Base-by-base conservation (phyloP, 257 asterid genomes). In the Capsicum rhomboideum region DNA sequence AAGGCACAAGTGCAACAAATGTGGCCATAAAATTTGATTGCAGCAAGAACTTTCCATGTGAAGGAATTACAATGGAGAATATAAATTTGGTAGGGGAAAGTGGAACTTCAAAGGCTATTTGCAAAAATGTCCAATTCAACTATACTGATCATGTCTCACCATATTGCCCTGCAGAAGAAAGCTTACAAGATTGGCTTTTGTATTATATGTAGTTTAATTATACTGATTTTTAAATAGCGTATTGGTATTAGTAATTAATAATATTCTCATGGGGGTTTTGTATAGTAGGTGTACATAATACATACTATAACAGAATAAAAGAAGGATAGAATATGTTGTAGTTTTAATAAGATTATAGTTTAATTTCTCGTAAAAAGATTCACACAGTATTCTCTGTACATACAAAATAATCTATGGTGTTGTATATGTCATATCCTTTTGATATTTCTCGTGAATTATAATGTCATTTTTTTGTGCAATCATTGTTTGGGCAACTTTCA, bases 1-100 rank as follows among this genome's bases (percentile, higher is more conserved):
- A 12, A 17, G 97, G 99, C 8, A 88, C 98, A 14, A 94, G 98
- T 55, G 93, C 93, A 9, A 80, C 94, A 0, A 26, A 79, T 13
- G 87, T 61, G 49, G 99, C 97, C 10, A 89, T 95, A 50, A 82
- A 59, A 6, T 88, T 95, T 58, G 82, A 88, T 37, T 95, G 98
- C 89, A 92, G 97, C 37, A 55, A 84, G 80, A 90, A 63, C 34
- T 84, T 78, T 77, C 97, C 98, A 3, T 95, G 98, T 83, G 83
- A 84, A 64, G 95, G 92, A 6, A 93, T 95, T 46, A 84, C 85
- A 78, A 77, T 95, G 86, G 89, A 89, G 54, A 88, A 94, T 87
- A 91, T 95, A 84, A 80, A 91, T 3, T 87, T 95, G 63, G 86
- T 53, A 11, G 55, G n/a, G 13, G 84, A 6, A 23, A 81, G 75